Evolutionary conservation across 2,329 filamentous ascomycete species (phyloP).

Genomic region (Cladosporium cucumerinum): DNA sequence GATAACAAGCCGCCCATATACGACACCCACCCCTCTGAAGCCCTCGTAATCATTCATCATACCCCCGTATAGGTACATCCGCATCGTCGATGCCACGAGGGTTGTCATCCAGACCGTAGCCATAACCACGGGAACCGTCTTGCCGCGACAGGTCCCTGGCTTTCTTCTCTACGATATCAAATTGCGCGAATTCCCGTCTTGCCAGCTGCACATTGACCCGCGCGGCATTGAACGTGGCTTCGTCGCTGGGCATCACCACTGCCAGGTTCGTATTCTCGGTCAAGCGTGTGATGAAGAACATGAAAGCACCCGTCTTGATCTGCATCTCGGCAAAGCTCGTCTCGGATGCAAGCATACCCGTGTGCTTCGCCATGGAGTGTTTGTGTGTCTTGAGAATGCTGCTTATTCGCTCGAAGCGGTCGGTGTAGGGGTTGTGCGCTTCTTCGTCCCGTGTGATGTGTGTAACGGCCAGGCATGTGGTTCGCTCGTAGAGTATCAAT

Average conservation of each 20-base stretch:
- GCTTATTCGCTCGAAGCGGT: slow-evolving; percentile 90
- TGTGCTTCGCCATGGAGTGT: slow-evolving; percentile 71
- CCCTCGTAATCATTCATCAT: slow-evolving; percentile 6
- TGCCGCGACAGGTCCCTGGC: slow-evolving; percentile 24
- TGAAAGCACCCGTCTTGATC: slow-evolving; percentile 77
- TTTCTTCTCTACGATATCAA: slow-evolving; percentile 46
- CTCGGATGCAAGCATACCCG: slow-evolving; percentile 73
- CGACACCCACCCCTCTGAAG: neutral
- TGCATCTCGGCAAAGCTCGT: slow-evolving; percentile 80
- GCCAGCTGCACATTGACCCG: slow-evolving; percentile 88
- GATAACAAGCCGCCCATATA: neutral
- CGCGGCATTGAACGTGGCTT: slow-evolving; percentile 86
- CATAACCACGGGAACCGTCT: neutral
- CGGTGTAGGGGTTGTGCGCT: slow-evolving; percentile 74
- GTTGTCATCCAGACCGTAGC: slow-evolving; percentile 42
- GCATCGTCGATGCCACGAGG: slow-evolving; percentile 3
- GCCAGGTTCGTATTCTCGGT: slow-evolving; percentile 98
- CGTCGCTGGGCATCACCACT: slow-evolving; percentile 84
- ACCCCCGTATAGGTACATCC: slow-evolving; percentile 3
- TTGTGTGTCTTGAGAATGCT: slow-evolving; percentile 99
- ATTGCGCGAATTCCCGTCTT: slow-evolving; percentile 71
- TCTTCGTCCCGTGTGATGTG: slow-evolving; percentile 77
- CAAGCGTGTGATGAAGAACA: slow-evolving; percentile 90
- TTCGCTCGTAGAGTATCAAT: slow-evolving; percentile 89
- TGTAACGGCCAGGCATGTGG: slow-evolving; percentile 94